phyloP scores from a whole-genome alignment of 2,329 filamentous ascomycete species.

The Aspergillus felis region DNA sequence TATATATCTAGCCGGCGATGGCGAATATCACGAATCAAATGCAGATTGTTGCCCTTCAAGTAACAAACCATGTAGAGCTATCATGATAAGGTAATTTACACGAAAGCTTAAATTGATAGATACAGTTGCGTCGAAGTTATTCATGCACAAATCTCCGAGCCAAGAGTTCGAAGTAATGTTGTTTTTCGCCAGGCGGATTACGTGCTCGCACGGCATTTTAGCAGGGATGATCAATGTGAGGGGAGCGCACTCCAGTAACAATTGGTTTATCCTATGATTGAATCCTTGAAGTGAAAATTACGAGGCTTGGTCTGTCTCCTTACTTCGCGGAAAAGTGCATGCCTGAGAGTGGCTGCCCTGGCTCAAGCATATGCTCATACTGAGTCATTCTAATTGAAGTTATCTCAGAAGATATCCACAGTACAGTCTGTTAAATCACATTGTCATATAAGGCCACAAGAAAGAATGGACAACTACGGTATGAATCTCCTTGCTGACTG shows the following conservation, averaged over 20 bases:
- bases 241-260: background rate
- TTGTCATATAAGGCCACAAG: background rate
- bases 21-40: background rate
- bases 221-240: background rate
- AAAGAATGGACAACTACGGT: background rate
- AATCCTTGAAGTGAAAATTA: background rate
- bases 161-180: conserved; percentile 18
- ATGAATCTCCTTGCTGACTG: background rate
- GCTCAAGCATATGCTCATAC: too few species aligned
- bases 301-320: background rate
- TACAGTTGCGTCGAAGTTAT: too few species aligned
- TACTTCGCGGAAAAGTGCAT: too few species aligned
- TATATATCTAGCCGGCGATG: background rate
- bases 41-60: too few species aligned
- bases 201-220: conserved; percentile 31
- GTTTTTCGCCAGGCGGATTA: conserved; percentile 22
- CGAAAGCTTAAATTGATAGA: background rate
- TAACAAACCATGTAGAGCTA: too few species aligned
- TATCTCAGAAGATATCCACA: background rate
- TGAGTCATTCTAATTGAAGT: too few species aligned
- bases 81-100: background rate
- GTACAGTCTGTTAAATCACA: background rate
- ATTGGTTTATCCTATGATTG: background rate
- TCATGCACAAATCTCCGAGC: too few species aligned
- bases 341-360: too few species aligned